These are phyloP conservation scores for Colletotrichum phormii DNA, from an alignment of 2,329 filamentous ascomycete species.

Conservation along the genomic window DNA sequence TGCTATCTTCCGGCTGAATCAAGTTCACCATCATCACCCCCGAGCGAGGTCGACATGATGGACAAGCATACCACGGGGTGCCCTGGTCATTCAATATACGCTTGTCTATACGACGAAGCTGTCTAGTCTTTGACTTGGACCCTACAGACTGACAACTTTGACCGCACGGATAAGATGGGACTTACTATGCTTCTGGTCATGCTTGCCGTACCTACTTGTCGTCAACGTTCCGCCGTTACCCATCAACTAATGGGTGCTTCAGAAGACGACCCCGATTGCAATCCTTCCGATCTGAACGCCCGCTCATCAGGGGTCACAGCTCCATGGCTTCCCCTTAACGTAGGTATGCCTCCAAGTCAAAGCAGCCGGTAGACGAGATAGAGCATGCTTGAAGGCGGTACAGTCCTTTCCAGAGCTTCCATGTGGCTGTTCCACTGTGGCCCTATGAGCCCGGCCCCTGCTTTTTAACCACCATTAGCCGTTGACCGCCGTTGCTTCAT, in stretches of 20 bases:
- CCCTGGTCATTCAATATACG: neutral
- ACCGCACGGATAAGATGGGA: neutral
- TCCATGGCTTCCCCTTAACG: neutral
- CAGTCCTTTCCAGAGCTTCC: slow-evolving; percentile 20
- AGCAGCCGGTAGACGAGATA: slow-evolving; percentile 2
- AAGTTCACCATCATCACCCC: neutral
- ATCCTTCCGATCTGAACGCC: slow-evolving; percentile 13
- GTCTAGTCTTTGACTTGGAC: neutral
- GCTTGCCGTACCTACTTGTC: neutral
- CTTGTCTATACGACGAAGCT: neutral
- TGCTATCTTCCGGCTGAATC: neutral
- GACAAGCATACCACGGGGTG: neutral
- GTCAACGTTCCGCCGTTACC: neutral
- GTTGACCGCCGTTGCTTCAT: slow-evolving; percentile 14
- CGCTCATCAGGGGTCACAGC: neutral
- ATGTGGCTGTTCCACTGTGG: slow-evolving; percentile 9
- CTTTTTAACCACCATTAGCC: slow-evolving; percentile 4
- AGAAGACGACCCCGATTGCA: neutral
- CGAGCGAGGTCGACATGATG: neutral
- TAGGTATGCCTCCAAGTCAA: slow-evolving; percentile 16
- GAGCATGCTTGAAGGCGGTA: slow-evolving; percentile 8
- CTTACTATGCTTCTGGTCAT: neutral
- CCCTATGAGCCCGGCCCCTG: slow-evolving; percentile 3
- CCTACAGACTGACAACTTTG: neutral
- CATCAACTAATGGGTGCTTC: neutral